Percentiles rank a stretch among this genome's conserved stretches.
Conservation (phyloP, 179 eudicot species). For the Corrigiola litoralis region DNA sequence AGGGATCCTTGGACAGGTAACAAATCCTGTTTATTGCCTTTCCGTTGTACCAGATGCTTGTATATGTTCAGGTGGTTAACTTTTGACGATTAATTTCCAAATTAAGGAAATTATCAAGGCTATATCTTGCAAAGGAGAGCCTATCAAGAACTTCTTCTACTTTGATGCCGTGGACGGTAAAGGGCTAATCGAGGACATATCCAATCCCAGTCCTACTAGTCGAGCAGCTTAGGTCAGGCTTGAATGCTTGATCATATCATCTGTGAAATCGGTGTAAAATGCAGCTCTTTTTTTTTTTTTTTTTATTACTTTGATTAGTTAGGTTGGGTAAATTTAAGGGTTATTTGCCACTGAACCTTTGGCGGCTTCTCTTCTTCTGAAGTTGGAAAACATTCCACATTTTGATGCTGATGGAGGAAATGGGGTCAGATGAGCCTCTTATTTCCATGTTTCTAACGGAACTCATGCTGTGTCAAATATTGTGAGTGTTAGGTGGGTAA, state of each 20-base stretch:
- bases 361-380: too few relatives aligned
- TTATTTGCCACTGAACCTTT: too few relatives aligned
- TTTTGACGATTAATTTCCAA: neutral
- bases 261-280: neutral
- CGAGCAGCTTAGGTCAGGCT: slow-evolving; percentile 1
- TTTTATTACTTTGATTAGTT: neutral
- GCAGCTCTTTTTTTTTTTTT: neutral
- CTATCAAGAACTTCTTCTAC: slow-evolving; percentile 85
- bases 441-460: slow-evolving; percentile 7
- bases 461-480: too few relatives aligned
- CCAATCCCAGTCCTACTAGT: slow-evolving; percentile 27
- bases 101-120: slow-evolving; percentile 92
- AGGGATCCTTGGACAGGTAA: slow-evolving; percentile 95
- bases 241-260: neutral
- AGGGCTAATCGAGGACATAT: slow-evolving; percentile 83
- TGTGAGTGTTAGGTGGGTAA: too few relatives aligned
- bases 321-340: too few relatives aligned
- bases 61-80: neutral
- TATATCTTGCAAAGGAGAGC: slow-evolving; percentile 91
- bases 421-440: neutral
- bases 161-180: slow-evolving; percentile 87
- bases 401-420: neutral
- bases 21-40: neutral
- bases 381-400: neutral
- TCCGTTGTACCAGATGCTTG: neutral